phyloP scores from a whole-genome alignment of 768 basidiomycete genomes.

The Leccinum barrowsii region DNA sequence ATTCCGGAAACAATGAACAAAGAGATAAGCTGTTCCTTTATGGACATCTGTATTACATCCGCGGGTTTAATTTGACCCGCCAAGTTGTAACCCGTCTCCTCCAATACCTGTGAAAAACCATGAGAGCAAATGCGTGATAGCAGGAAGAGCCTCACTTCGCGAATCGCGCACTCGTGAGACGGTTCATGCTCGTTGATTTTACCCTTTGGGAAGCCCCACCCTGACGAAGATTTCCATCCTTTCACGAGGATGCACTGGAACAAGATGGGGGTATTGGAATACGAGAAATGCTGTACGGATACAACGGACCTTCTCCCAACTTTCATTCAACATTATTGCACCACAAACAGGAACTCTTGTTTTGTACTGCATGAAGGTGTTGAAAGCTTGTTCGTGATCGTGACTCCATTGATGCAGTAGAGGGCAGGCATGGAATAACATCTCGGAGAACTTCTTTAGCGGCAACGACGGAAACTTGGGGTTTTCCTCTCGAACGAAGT shows the following conservation, averaged over 20 bases:
- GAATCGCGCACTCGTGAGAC: slow-evolving; percentile 76
- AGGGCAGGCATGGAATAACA: slow-evolving; percentile 84
- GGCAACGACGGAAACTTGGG: slow-evolving; percentile 82
- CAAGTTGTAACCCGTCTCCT: slow-evolving; percentile 95
- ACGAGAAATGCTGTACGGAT: slow-evolving; percentile 3
- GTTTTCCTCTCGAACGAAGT: slow-evolving; percentile 92
- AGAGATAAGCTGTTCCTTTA: slow-evolving; percentile 88
- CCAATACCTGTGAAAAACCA: slow-evolving; percentile 66
- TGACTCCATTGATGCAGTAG: slow-evolving; percentile 78
- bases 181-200: slow-evolving; percentile 97
- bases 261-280: slow-evolving; percentile 9
- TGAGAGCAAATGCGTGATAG: slow-evolving; percentile 7
- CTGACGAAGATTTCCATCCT: slow-evolving; percentile 94
- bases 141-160: slow-evolving; percentile 62
- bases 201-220: slow-evolving; percentile 99
- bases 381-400: slow-evolving; percentile 83
- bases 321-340: slow-evolving; percentile 89
- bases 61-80: slow-evolving; percentile 59
- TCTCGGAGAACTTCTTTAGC: slow-evolving; percentile 90
- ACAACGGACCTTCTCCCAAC: slow-evolving; percentile 81
- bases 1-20: slow-evolving; percentile 88
- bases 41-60: slow-evolving; percentile 78
- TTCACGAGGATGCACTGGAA: slow-evolving; percentile 91
- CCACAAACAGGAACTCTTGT: slow-evolving; percentile 96
- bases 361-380: slow-evolving; percentile 94